phyloP scores from a whole-genome alignment of 768 basidiomycete species.

The Lyophyllum decastes region DNA sequence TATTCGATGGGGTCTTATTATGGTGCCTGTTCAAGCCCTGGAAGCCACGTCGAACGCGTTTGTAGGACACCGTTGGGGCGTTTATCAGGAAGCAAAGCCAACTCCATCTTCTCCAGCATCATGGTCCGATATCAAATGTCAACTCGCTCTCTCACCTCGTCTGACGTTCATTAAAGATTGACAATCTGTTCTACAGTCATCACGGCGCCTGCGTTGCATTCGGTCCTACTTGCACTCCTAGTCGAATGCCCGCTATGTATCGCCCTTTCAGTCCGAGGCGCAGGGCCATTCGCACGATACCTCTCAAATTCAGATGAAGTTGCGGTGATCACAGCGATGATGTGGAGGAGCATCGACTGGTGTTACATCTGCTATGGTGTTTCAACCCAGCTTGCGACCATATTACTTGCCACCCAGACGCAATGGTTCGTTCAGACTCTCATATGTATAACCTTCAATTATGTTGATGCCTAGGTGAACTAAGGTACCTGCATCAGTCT shows the following conservation, averaged over 20 bases:
- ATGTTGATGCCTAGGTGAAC: background rate
- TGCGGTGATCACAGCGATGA: constrained; percentile 22
- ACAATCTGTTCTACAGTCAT: constrained; percentile 4
- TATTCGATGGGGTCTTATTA: constrained; percentile 27
- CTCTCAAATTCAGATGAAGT: constrained; percentile 25
- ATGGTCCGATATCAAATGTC: constrained; percentile 15
- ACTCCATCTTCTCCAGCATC: background rate
- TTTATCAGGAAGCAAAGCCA: constrained; percentile 7
- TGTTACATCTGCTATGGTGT: constrained; percentile 26
- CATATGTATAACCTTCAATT: background rate
- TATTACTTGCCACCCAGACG: constrained; percentile 21
- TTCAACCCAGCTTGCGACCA: constrained; percentile 25
- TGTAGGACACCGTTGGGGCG: constrained; percentile 26
- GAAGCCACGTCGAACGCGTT: constrained; percentile 22
- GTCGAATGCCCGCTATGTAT: constrained; percentile 22
- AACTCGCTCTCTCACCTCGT: background rate
- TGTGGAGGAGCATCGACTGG: constrained; percentile 26
- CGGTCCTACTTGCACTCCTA: constrained; percentile 15
- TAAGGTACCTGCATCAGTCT: constrained; percentile 17
- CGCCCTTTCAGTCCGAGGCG: constrained; percentile 18
- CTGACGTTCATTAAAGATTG: background rate
- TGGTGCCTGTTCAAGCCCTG: constrained; percentile 23
- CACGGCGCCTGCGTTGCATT: constrained; percentile 15
- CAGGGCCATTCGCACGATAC: constrained; percentile 22
- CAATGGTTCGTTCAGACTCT: constrained; percentile 13